These are phyloP conservation scores for Candida parachauliodes DNA, from an alignment of 805 yeast species.

Conservation along the genomic window DNA sequence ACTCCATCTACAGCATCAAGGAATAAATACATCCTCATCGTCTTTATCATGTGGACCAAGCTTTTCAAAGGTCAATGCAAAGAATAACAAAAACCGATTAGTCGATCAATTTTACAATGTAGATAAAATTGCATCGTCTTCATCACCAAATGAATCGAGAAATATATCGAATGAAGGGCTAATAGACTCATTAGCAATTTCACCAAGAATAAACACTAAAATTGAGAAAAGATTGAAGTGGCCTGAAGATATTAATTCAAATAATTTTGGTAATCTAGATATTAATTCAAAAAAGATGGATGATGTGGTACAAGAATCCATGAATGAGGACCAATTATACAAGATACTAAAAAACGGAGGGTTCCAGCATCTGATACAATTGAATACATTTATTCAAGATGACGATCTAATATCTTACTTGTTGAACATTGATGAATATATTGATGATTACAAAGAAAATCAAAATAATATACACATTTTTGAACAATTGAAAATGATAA, in stretches of 20 bases:
- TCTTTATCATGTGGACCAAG: not conserved
- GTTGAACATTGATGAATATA: constrained; percentile 24
- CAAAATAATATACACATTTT: constrained; percentile 2
- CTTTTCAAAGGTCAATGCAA: not conserved
- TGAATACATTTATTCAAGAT: constrained; percentile 15
- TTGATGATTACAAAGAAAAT: constrained; percentile 16
- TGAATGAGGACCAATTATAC: constrained; percentile 11
- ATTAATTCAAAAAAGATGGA: not conserved
- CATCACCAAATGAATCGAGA: not conserved
- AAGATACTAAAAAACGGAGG: constrained; percentile 20
- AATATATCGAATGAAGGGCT: constrained; percentile 1
- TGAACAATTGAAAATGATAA: constrained; percentile 8
- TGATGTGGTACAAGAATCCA: not conserved
- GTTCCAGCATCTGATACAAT: constrained; percentile 13
- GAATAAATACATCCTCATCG: not conserved
- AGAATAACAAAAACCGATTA: constrained; percentile 26
- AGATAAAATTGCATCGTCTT: not conserved
- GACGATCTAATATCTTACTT: constrained; percentile 25
- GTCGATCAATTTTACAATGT: constrained; percentile 38
- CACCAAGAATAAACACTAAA: constrained; percentile 1
- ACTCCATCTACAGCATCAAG: not conserved
- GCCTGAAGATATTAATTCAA: constrained; percentile 1
- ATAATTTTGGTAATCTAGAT: too few relatives aligned
- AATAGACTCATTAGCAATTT: not conserved
- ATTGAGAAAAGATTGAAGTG: constrained; percentile 2